These are phyloP conservation scores for Dactylellina leptospora DNA, from an alignment of 2,329 filamentous ascomycete genomes.

Conservation along the genomic window DNA sequence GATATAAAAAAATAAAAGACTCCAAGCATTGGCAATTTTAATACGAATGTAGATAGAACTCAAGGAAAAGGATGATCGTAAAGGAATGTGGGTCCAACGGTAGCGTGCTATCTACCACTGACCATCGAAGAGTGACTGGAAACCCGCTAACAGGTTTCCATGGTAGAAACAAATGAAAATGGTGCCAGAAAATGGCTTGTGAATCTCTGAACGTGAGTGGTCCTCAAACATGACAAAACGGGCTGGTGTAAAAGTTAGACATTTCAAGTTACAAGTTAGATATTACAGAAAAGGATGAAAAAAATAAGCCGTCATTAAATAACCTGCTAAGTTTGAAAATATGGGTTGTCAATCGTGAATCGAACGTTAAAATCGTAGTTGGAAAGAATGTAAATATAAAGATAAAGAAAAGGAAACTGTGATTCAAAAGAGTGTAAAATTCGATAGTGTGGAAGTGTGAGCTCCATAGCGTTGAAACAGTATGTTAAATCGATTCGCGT, in stretches of 20 bases:
- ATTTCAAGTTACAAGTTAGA: constrained; percentile 26
- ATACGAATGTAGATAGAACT: background rate
- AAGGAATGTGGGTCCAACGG: too few relatives aligned
- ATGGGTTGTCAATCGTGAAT: constrained; percentile 15
- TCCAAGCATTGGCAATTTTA: background rate
- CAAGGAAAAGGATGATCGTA: background rate
- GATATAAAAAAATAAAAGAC: constrained; percentile 13
- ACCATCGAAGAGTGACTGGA: too few relatives aligned
- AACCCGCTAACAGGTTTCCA: background rate
- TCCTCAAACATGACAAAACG: constrained; percentile 12
- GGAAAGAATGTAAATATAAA: constrained; percentile 3
- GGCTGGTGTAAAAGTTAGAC: constrained; percentile 18
- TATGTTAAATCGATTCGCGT: background rate
- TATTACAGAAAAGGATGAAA: constrained; percentile 3
- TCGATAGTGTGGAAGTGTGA: too few relatives aligned
- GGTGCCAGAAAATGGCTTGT: constrained; percentile 39
- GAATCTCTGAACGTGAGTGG: constrained; percentile 6
- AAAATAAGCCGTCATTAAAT: constrained; percentile 14
- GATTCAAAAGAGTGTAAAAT: too few relatives aligned
- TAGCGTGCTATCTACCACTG: too few relatives aligned
- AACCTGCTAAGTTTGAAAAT: background rate
- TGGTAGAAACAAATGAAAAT: constrained; percentile 34
- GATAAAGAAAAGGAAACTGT: too few relatives aligned
- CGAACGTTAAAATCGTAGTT: constrained; percentile 26
- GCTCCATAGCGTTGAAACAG: background rate